Conservation (phyloP, 2,329 filamentous ascomycete species). For the Penicillium occitanis region DNA sequence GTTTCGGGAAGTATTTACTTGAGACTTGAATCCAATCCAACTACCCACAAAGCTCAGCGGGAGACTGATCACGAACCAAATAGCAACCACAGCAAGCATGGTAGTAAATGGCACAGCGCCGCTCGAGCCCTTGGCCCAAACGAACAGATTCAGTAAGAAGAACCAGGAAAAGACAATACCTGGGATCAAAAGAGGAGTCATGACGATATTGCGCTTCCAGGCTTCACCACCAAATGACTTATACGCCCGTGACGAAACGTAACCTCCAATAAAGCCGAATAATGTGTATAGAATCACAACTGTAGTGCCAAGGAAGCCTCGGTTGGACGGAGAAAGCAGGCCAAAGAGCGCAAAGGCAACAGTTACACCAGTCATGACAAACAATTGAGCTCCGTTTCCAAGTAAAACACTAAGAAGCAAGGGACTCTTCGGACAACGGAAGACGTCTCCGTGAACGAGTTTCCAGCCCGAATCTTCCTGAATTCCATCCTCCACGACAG, state of each 20-base stretch:
- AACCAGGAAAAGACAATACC: constrained; percentile 82
- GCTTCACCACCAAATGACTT: constrained; percentile 88
- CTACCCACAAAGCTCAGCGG: constrained; percentile 86
- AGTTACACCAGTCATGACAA: constrained; percentile 95
- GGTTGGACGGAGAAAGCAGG: constrained; percentile 92
- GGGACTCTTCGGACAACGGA: constrained; percentile 80
- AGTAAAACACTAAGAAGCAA: constrained; percentile 83
- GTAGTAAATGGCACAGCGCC: constrained; percentile 95
- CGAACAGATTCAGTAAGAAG: constrained; percentile 93
- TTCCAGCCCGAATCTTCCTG: constrained; percentile 99
- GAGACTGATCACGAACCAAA: constrained; percentile 97
- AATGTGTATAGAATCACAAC: constrained; percentile 92
- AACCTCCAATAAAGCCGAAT: constrained; percentile 89
- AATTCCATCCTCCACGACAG: constrained; percentile 81
- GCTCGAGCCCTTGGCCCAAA: constrained; percentile 89
- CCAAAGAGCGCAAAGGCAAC: constrained; percentile 90
- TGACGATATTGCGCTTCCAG: constrained; percentile 90
- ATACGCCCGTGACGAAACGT: constrained; percentile 85
- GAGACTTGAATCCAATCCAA: constrained; percentile 85
- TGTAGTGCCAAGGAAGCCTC: constrained; percentile 87
- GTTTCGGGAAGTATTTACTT: constrained; percentile 34
- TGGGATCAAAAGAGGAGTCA: constrained; percentile 84
- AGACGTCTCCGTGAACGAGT: constrained; percentile 94
- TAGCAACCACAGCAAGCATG: constrained; percentile 88
- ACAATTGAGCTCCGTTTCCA: constrained; percentile 92